Percentiles rank a stretch among this genome's conserved stretches.
Conservation (phyloP, 2,329 filamentous ascomycete species). For the Pseudophaeomoniella oleicola region DNA sequence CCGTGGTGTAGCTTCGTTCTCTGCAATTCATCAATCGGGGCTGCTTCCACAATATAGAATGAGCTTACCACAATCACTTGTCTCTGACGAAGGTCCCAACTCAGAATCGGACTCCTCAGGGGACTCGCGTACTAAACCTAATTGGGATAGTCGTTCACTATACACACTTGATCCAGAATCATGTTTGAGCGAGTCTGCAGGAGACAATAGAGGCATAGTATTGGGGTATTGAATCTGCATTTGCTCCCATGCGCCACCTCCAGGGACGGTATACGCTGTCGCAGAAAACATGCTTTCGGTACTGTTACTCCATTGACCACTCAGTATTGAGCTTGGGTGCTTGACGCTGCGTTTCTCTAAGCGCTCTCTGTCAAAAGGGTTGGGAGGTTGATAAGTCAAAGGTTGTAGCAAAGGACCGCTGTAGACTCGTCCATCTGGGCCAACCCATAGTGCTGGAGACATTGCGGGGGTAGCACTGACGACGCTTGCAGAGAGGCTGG, state of each 20-base stretch:
- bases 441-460: background rate
- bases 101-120: no score
- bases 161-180: background rate
- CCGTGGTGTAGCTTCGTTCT: background rate
- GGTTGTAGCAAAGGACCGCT: background rate
- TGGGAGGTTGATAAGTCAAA: background rate
- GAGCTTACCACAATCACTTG: no score
- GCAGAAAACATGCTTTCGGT: background rate
- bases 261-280: background rate
- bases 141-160: background rate
- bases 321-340: background rate
- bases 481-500: background rate
- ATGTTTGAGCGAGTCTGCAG: background rate
- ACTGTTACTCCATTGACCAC: background rate
- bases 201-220: background rate
- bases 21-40: no score
- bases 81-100: no score
- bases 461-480: background rate
- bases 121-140: no score
- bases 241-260: background rate
- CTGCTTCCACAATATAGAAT: no score
- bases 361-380: background rate
- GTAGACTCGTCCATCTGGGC: background rate
- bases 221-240: background rate
- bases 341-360: background rate